Base-by-base conservation (phyloP, 1,139 yeast genomes). In the Pichia sp. region DNA sequence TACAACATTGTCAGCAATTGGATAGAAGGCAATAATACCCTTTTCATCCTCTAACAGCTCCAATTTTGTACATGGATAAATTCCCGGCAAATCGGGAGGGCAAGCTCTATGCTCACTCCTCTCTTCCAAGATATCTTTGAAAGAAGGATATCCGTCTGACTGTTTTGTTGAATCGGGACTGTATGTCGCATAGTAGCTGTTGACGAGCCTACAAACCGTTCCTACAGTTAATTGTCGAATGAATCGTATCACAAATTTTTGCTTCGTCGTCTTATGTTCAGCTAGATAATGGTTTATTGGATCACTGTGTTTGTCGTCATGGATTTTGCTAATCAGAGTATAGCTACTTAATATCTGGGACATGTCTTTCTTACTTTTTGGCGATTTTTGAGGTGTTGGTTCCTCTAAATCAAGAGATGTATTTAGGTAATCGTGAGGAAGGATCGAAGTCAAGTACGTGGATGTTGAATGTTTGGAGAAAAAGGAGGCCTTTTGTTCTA, bases 171-270 rank as follows among this genome's bases (percentile, higher is more conserved):
- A 20, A n/a, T 55, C 50, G 4, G 20, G 14, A 17, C 50, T 49
- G 17, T 55, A 46, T 10, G 57, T 52, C 2, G 53, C 41, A 33
- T 58, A 55, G 36, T 49, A 57, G 16, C 55, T 48, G 42, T 61
- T 60, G 3, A 50, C 20, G 10, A 59, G 38, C 45, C 63, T 51
- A 6, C 60, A 29, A 16, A 60, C n/a, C 7, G 55, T 34, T 3
- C 62, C 61, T 2, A 57, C 43, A 0, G 62, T 55, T 14, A 46
- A 50, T 16, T 46, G 47, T 8, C 57, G 58, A 5, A 55, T 36
- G 41, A 58, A 61, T 24, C 57, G 20, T 3, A 61, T 33, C 10
- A 59, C 38, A 34, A 41, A 43, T 9, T 38, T 44, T 20, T 54
- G 33, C n/a, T 44, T 44, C 3, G 63, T 57, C 3, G 9, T n/a